Percentiles rank a stretch among this genome's conserved stretches.
These are phyloP conservation scores for Maudiozyma serrabonitensis DNA, from an alignment of 805 yeast genomes.

Conservation along the genomic window DNA sequence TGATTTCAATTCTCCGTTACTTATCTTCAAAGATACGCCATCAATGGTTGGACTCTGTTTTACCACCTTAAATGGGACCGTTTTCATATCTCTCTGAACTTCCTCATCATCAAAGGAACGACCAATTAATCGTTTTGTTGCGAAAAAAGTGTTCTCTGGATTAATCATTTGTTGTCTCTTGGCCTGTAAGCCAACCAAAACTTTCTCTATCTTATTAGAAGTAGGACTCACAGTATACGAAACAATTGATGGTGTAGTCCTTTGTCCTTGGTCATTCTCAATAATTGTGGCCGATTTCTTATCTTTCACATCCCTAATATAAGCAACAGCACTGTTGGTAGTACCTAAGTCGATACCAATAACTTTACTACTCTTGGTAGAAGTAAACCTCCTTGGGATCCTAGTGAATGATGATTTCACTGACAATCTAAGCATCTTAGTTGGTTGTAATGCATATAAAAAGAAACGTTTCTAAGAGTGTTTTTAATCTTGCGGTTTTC, in stretches of 20 bases:
- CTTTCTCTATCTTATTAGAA: slow-evolving; percentile 9
- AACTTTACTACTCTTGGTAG: slow-evolving; percentile 28
- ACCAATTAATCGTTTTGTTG: slow-evolving; percentile 76
- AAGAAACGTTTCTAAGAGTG: no score
- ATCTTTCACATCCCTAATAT: slow-evolving; percentile 30
- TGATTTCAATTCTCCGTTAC: slow-evolving; percentile 37
- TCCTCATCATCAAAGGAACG: slow-evolving; percentile 58
- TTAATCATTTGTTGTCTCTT: slow-evolving; percentile 69
- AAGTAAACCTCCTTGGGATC: not conserved
- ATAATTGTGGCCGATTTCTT: slow-evolving; percentile 60
- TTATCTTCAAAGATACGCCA: slow-evolving; percentile 54
- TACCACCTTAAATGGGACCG: slow-evolving; percentile 52
- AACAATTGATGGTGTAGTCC: slow-evolving; percentile 75
- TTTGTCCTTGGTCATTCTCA: slow-evolving; percentile 63
- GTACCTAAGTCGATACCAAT: slow-evolving; percentile 82
- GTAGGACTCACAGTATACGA: slow-evolving; percentile 39
- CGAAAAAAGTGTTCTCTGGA: slow-evolving; percentile 69
- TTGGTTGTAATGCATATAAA: no score
- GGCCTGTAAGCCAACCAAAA: slow-evolving; percentile 59
- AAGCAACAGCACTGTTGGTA: slow-evolving; percentile 78
- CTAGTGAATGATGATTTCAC: not conserved
- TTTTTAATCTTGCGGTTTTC: no score
- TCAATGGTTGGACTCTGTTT: slow-evolving; percentile 49
- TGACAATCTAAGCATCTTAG: not conserved
- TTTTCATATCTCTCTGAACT: slow-evolving; percentile 55